A percentile compares a stretch with the other conserved stretches of the same genome.
These are phyloP conservation scores for Brettanomyces sp. DNA, from an alignment of 805 yeast genomes.

Conservation along the genomic window DNA sequence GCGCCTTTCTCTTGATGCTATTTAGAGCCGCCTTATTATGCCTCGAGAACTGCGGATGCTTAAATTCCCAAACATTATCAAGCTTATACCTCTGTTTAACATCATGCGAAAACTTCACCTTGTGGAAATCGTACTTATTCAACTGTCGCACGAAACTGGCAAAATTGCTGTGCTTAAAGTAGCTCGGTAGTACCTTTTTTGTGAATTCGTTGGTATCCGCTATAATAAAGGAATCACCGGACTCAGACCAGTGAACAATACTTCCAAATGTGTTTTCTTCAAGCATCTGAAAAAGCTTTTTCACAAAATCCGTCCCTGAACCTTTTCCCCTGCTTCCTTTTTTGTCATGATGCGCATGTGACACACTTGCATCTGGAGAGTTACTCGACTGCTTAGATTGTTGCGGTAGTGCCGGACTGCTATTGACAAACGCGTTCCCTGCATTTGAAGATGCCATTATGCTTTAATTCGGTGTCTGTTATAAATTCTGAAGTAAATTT, in stretches of 20 bases:
- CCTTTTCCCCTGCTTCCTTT: neutral
- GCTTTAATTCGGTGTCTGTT: too few species aligned
- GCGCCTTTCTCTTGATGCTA: slow-evolving; percentile 77
- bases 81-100: slow-evolving; percentile 56
- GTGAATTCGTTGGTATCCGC: slow-evolving; percentile 87
- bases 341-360: too few species aligned
- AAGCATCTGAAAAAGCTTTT: slow-evolving; percentile 73
- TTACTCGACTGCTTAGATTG: neutral
- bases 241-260: slow-evolving; percentile 77
- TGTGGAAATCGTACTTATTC: slow-evolving; percentile 96
- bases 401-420: neutral
- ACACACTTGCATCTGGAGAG: too few species aligned
- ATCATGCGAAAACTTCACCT: slow-evolving; percentile 68
- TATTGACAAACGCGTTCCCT: neutral
- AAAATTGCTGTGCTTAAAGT: slow-evolving; percentile 91
- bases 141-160: slow-evolving; percentile 92
- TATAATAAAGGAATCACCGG: slow-evolving; percentile 85
- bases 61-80: slow-evolving; percentile 67
- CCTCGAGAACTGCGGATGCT: slow-evolving; percentile 77
- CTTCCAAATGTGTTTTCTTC: slow-evolving; percentile 68
- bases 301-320: slow-evolving; percentile 50
- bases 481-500: neutral
- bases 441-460: neutral
- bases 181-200: slow-evolving; percentile 77
- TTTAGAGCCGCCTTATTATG: slow-evolving; percentile 75